These are phyloP conservation scores for Backusella sp. DNA, from an alignment of 192 early-diverging fungal species.

Conservation along the genomic window DNA sequence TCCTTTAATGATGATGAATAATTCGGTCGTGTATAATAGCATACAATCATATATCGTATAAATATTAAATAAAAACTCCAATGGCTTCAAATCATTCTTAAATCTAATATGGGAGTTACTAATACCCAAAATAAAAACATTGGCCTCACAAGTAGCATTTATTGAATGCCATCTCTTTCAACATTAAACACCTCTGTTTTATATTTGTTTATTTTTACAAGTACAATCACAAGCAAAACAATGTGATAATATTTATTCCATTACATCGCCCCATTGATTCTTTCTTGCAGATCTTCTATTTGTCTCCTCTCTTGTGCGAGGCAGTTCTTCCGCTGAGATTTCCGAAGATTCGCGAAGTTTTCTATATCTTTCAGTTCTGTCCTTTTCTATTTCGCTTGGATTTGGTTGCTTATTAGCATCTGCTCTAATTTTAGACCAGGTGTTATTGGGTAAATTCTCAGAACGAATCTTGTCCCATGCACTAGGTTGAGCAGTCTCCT, in stretches of 20 bases:
- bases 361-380: neutral
- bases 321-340: constrained; percentile 19
- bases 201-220: neutral
- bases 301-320: constrained; percentile 36
- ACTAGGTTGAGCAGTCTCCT: neutral
- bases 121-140: too few relatives aligned
- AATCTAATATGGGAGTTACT: too few relatives aligned
- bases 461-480: constrained; percentile 34
- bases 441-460: constrained; percentile 25
- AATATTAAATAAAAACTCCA: neutral
- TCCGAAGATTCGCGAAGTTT: constrained; percentile 9
- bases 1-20: neutral
- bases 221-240: neutral
- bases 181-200: neutral
- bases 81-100: too few relatives aligned
- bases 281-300: constrained; percentile 2
- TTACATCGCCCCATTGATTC: constrained; percentile 35
- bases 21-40: neutral
- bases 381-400: neutral
- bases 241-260: neutral
- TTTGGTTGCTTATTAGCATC: constrained; percentile 24
- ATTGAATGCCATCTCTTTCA: too few relatives aligned
- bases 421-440: constrained; percentile 27
- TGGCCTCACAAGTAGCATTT: neutral
- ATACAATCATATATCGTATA: neutral